Evolutionary conservation across 352 stramenopile species (phyloP), one percentile per base, ranked within the genome.

Genomic region (Saprolegnia parasitica): DNA sequence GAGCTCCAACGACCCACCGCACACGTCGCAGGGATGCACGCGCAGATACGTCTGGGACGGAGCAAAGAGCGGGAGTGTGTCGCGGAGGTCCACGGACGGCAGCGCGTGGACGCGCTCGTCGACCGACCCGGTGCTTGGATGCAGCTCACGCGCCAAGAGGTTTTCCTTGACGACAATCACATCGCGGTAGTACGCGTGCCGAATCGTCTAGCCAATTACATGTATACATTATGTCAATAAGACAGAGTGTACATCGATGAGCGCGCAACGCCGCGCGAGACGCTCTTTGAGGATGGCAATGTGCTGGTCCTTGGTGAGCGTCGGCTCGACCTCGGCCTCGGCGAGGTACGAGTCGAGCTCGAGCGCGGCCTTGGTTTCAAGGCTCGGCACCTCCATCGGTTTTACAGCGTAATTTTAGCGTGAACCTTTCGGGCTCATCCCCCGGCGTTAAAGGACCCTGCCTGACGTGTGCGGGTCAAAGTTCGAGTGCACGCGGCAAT

Each of bases 161-260:
- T 91, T 81, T 47, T 94, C 86, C 65, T 94, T 94, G 50, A 94
- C 77, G n/a, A 89, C 65, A 65, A 94, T 81, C 26, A 94, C 78
- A 71, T 92, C 84, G 58, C 88, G 83, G 67, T 92, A 91, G 71
- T 94, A 94, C 1, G 84, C 84, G 15, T 79, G 77, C 1, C 86
- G 81, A 61, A 91, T 84, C 39, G 42, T 49, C 42, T 49, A 49
- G 13, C n/a, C n/a, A n/a, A n/a, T n/a, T n/a, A n/a, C n/a, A n/a
- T n/a, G 4, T 15, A 49, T 49, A n/a, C 42, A 49, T 49, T n/a
- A n/a, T n/a, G n/a, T n/a, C n/a, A n/a, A n/a, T n/a, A n/a, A n/a
- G n/a, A n/a, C n/a, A n/a, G n/a, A n/a, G n/a, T 26, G 21, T 37
- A 67, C 61, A 26, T 65, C 56, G 40, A 65, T 65, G 56, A 65